phyloP scores from a whole-genome alignment of 2,329 filamentous ascomycete genomes.

The Fusarium pininemorale region DNA sequence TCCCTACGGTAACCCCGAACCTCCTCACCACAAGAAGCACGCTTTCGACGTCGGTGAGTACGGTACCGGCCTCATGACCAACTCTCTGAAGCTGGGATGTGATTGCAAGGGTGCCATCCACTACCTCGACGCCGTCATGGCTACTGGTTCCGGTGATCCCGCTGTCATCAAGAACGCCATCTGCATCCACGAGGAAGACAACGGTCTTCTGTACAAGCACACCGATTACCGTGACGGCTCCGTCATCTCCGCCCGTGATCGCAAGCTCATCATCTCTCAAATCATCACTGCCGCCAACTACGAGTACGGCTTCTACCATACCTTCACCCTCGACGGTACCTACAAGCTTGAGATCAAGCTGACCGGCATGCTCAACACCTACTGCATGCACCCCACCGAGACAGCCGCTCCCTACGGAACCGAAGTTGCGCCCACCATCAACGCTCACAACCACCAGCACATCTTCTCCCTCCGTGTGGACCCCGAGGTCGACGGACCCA shows the following conservation, averaged over 20 bases:
- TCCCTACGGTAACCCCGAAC: constrained; percentile 80
- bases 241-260: constrained; percentile 65
- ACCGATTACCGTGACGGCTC: constrained; percentile 68
- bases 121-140: constrained; percentile 89
- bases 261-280: constrained; percentile 70
- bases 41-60: constrained; percentile 85
- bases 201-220: constrained; percentile 72
- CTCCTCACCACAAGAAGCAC: constrained; percentile 82
- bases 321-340: constrained; percentile 66
- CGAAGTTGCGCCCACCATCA: constrained; percentile 69
- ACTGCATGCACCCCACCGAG: constrained; percentile 52
- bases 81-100: constrained; percentile 79
- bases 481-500: constrained; percentile 69
- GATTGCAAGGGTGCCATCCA: constrained; percentile 93
- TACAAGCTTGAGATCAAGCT: constrained; percentile 68
- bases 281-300: constrained; percentile 74
- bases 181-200: constrained; percentile 76
- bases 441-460: constrained; percentile 76
- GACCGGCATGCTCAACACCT: constrained; percentile 57
- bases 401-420: constrained; percentile 66
- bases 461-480: constrained; percentile 74
- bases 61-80: constrained; percentile 85
- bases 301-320: constrained; percentile 61
- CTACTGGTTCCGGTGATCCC: constrained; percentile 79
- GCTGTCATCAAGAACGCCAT: constrained; percentile 92